Percentiles rank a stretch among this genome's conserved stretches.
phyloP scores from a whole-genome alignment of 1,139 yeast genomes.

The Blastobotrys ciferrii region DNA sequence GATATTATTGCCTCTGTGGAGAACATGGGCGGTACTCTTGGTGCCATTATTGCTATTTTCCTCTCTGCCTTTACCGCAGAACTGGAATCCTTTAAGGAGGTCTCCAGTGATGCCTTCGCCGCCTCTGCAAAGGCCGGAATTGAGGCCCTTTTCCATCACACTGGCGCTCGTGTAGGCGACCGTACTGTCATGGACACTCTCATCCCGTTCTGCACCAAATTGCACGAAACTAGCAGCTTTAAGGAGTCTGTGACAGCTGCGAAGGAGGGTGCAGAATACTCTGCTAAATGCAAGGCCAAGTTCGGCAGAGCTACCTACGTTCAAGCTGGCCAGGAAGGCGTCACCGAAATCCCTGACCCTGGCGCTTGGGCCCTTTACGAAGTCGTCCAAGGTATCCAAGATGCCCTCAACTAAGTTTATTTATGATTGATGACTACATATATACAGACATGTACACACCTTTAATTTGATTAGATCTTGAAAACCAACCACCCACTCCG shows the following conservation, averaged over 20 bases:
- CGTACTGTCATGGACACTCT: slow-evolving; percentile 55
- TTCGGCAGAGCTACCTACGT: slow-evolving; percentile 51
- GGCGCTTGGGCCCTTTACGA: slow-evolving; percentile 45
- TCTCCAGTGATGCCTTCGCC: slow-evolving; percentile 20
- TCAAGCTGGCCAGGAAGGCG: slow-evolving; percentile 31
- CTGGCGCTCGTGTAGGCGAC: slow-evolving; percentile 51
- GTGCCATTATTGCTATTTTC: slow-evolving; percentile 49
- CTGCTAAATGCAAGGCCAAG: slow-evolving; percentile 43
- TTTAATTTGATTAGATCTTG: too few relatives aligned
- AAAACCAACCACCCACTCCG: too few relatives aligned
- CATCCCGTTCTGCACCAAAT: slow-evolving; percentile 46
- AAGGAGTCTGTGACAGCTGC: slow-evolving; percentile 40
- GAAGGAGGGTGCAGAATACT: slow-evolving; percentile 43
- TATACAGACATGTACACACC: too few relatives aligned
- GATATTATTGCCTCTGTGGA: slow-evolving; percentile 31
- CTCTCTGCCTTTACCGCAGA: slow-evolving; percentile 45
- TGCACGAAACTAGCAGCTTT: slow-evolving; percentile 34
- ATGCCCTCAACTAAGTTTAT: background rate
- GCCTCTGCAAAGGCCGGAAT: slow-evolving; percentile 33
- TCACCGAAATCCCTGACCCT: slow-evolving; percentile 48
- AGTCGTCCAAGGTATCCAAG: slow-evolving; percentile 26
- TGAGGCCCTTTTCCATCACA: slow-evolving; percentile 42
- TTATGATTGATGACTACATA: too few relatives aligned
- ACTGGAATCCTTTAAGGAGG: slow-evolving; percentile 26
- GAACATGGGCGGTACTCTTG: slow-evolving; percentile 56